These are phyloP conservation scores for Ormosia emarginata DNA, from an alignment of 306 rosid genomes.

Conservation along the genomic window DNA sequence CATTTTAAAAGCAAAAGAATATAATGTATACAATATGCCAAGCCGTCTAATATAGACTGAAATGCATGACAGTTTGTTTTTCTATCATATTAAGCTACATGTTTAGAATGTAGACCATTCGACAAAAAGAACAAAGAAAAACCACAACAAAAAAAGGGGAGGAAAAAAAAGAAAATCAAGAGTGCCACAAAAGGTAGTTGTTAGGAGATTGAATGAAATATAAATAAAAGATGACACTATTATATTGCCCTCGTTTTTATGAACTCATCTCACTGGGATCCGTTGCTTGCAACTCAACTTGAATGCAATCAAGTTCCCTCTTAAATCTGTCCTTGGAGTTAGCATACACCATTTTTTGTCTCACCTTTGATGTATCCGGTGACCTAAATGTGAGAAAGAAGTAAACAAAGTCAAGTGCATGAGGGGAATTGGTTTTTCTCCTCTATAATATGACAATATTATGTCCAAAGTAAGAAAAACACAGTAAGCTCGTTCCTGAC, in stretches of 20 bases:
- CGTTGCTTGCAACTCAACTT: constrained; percentile 43
- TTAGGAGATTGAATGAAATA: background rate
- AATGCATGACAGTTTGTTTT: background rate
- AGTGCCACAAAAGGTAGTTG: background rate
- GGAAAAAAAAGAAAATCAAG: background rate
- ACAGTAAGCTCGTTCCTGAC: background rate
- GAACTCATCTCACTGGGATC: constrained; percentile 44
- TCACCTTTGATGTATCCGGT: constrained; percentile 39
- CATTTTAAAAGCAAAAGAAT: constrained; percentile 3
- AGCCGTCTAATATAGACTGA: background rate
- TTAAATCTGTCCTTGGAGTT: constrained; percentile 49
- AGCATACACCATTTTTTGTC: constrained; percentile 49
- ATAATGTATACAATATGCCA: constrained; percentile 10
- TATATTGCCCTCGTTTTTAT: constrained; percentile 39
- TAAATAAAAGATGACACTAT: constrained; percentile 11
- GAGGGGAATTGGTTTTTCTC: background rate
- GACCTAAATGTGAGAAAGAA: constrained; percentile 25
- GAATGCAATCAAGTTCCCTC: constrained; percentile 49
- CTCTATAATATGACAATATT: background rate
- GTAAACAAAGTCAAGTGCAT: background rate
- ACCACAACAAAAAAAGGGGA: background rate
- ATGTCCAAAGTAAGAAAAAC: background rate
- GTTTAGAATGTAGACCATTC: constrained; percentile 1
- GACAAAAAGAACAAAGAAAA: background rate
- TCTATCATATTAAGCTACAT: constrained; percentile 12